Evolutionary conservation across 495 filamentous ascomycete species (phyloP).

Genomic region (Hypoxylon lenormandii): DNA sequence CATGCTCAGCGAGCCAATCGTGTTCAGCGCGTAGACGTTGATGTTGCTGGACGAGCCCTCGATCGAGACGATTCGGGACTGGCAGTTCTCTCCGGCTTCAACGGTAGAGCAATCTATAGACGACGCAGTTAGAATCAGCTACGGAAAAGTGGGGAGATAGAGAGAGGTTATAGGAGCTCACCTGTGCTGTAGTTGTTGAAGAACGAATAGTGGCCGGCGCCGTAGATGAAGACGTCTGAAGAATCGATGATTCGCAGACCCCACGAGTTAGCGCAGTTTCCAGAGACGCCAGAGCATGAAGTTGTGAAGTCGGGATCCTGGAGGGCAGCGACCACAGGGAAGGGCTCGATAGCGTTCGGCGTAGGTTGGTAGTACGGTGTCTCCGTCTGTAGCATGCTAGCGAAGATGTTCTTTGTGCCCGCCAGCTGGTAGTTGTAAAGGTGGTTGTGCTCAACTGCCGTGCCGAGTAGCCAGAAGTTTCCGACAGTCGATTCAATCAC

Average conservation of each 20-base stretch:
- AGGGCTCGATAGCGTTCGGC: slow-evolving; percentile 71
- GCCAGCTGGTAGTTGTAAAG: slow-evolving; percentile 86
- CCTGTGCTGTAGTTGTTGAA: slow-evolving; percentile 69
- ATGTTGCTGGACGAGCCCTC: slow-evolving; percentile 62
- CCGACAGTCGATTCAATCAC: slow-evolving; percentile 66
- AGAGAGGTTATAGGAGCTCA: slow-evolving; percentile 25
- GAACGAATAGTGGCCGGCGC: slow-evolving; percentile 80
- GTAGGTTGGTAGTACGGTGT: slow-evolving; percentile 78
- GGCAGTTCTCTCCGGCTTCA: slow-evolving; percentile 63
- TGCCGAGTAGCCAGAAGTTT: slow-evolving; percentile 73
- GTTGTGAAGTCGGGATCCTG: slow-evolving; percentile 70
- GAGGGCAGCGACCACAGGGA: slow-evolving; percentile 59
- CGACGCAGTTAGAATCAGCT: background rate
- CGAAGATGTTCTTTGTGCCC: slow-evolving; percentile 75
- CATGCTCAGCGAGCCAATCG: slow-evolving; percentile 64
- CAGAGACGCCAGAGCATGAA: slow-evolving; percentile 58
- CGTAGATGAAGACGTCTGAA: slow-evolving; percentile 71
- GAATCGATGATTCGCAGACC: slow-evolving; percentile 74
- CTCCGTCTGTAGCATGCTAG: slow-evolving; percentile 85
- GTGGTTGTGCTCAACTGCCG: slow-evolving; percentile 78
- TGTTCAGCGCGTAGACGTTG: slow-evolving; percentile 68
- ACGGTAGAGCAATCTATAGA: slow-evolving; percentile 56
- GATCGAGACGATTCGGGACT: slow-evolving; percentile 65
- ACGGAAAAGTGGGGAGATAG: background rate
- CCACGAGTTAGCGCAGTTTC: slow-evolving; percentile 71